Evolutionary conservation across 352 stramenopile genomes (phyloP).

Genomic region (Vaucheria bursata): DNA sequence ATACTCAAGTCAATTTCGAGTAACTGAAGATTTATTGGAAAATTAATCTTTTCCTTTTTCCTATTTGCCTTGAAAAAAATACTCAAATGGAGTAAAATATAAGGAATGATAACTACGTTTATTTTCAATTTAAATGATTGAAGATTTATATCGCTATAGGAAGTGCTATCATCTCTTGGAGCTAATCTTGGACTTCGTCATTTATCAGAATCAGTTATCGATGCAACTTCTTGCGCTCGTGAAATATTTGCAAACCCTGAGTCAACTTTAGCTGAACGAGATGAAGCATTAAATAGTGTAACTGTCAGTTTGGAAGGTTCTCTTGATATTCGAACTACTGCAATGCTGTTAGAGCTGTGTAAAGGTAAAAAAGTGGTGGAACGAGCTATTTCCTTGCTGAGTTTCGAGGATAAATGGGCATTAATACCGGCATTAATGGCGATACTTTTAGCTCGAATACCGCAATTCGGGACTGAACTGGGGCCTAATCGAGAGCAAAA

Average conservation of each 20-base stretch:
- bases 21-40: too few relatives aligned
- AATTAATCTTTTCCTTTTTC: too few relatives aligned
- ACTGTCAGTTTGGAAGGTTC: slow-evolving; percentile 35
- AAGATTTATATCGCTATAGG: too few relatives aligned
- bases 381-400: slow-evolving; percentile 31
- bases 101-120: too few relatives aligned
- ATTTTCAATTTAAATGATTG: too few relatives aligned
- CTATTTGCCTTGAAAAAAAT: too few relatives aligned
- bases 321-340: slow-evolving; percentile 28
- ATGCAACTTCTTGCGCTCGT: background rate
- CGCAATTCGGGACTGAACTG: too few relatives aligned
- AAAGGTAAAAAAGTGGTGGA: slow-evolving; percentile 40
- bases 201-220: too few relatives aligned
- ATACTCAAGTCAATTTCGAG: background rate
- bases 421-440: slow-evolving; percentile 31
- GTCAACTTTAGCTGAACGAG: background rate
- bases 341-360: slow-evolving; percentile 41
- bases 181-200: too few relatives aligned
- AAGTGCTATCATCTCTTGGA: too few relatives aligned
- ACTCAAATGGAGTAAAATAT: too few relatives aligned
- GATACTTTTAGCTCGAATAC: slow-evolving; percentile 26
- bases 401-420: slow-evolving; percentile 22
- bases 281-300: background rate
- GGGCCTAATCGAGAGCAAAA: too few relatives aligned
- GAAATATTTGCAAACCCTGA: background rate